A percentile compares a stretch with the other conserved stretches of the same genome.
phyloP scores from a whole-genome alignment of 2,329 filamentous ascomycete genomes.

The Dactylellina parvicollis region DNA sequence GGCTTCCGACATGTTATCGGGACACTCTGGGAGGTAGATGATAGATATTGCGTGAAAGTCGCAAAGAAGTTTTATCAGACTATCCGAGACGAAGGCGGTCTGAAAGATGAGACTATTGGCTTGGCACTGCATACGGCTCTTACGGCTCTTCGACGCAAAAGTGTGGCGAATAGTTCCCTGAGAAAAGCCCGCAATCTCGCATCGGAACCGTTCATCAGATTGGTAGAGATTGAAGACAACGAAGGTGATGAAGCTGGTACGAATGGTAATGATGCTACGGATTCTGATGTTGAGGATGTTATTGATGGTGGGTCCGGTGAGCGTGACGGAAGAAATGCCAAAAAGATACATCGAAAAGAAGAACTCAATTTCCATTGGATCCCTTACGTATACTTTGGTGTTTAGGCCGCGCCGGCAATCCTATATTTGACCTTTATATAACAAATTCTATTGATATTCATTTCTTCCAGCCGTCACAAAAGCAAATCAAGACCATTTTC shows the following conservation, averaged over 20 bases:
- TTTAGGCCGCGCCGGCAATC: too few relatives aligned
- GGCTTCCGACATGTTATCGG: conserved; percentile 59
- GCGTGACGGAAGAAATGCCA: not conserved
- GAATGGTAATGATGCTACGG: too few relatives aligned
- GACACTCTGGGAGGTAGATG: conserved; percentile 62
- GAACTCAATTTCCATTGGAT: not conserved
- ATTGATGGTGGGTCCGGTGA: not conserved
- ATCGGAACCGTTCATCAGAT: too few relatives aligned
- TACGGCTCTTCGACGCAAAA: not conserved
- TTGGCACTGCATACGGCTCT: conserved; percentile 20
- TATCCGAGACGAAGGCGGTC: conserved; percentile 2
- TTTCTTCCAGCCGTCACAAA: too few relatives aligned
- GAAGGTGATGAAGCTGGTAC: too few relatives aligned
- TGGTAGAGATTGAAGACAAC: too few relatives aligned
- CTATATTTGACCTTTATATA: too few relatives aligned
- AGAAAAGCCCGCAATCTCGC: too few relatives aligned
- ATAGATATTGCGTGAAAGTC: conserved; percentile 21
- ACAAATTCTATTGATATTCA: too few relatives aligned
- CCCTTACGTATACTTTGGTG: conserved; percentile 9
- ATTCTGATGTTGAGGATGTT: not conserved
- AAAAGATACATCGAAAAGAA: not conserved
- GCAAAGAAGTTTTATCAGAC: conserved; percentile 55
- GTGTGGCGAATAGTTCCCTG: too few relatives aligned
- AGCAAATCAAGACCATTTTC: too few relatives aligned
- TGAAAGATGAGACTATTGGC: conserved; percentile 1